Conservation (phyloP, 2,329 filamentous ascomycete species). For the Chaetomium sp. region DNA sequence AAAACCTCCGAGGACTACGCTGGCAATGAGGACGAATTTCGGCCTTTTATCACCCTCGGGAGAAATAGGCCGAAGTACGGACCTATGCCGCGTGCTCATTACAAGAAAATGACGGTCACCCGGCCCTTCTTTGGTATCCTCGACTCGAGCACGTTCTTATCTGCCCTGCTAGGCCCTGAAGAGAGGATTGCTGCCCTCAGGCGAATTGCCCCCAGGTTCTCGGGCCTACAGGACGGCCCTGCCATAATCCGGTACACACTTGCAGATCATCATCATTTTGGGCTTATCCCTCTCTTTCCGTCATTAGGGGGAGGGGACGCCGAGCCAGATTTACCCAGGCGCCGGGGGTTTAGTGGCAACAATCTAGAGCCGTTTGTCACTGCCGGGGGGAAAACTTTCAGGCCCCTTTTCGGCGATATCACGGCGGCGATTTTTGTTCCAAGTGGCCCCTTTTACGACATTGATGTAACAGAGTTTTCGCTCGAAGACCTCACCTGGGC, state of each 20-base stretch:
- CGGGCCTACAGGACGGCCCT: neutral
- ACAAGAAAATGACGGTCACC: neutral
- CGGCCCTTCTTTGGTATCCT: neutral
- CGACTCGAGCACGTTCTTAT: neutral
- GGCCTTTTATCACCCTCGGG: neutral
- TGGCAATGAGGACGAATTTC: neutral
- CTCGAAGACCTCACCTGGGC: too few relatives aligned
- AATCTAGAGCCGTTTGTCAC: too few relatives aligned
- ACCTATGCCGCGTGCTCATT: neutral
- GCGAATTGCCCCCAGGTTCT: neutral
- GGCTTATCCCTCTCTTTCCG: too few relatives aligned
- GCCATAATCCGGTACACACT: neutral
- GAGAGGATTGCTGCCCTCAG: neutral
- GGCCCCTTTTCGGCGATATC: too few relatives aligned
- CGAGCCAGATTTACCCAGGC: too few relatives aligned
- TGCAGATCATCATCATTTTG: too few relatives aligned
- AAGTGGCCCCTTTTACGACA: too few relatives aligned
- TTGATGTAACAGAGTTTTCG: too few relatives aligned
- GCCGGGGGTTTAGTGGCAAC: too few relatives aligned
- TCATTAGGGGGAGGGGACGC: too few relatives aligned
- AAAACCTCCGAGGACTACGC: neutral
- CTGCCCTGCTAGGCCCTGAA: neutral
- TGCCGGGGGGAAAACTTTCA: too few relatives aligned
- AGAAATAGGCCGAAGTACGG: neutral
- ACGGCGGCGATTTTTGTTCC: too few relatives aligned